A percentile compares a stretch with the other conserved stretches of the same genome.
Evolutionary conservation across 2,329 filamentous ascomycete genomes (phyloP).

Genomic region (Phialophora tarda): DNA sequence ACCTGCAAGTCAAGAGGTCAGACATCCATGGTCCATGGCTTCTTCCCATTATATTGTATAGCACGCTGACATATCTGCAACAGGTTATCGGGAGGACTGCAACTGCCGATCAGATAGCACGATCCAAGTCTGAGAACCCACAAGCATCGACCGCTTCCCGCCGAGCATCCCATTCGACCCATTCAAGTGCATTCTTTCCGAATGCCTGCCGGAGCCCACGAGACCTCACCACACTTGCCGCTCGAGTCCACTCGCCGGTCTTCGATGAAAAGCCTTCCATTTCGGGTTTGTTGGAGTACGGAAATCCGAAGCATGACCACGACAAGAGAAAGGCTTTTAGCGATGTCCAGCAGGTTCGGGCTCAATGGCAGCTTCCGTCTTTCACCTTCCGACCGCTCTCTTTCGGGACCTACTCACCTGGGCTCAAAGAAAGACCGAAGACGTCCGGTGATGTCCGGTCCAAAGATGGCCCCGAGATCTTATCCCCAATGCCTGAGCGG

Average conservation of each 20-base stretch:
- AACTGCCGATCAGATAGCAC: constrained; percentile 10
- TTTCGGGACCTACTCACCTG: constrained; percentile 16
- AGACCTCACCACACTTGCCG: constrained; percentile 38
- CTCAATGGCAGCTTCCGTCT: constrained; percentile 34
- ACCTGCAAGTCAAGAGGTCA: constrained; percentile 22
- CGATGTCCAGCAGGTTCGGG: constrained; percentile 1
- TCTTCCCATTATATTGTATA: background rate
- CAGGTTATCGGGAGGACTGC: constrained; percentile 9
- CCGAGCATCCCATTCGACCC: constrained; percentile 25
- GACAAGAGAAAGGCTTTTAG: background rate
- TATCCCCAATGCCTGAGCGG: constrained; percentile 43
- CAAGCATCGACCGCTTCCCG: constrained; percentile 32
- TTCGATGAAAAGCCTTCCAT: constrained; percentile 27
- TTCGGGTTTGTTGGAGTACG: constrained; percentile 23
- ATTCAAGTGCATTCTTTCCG: constrained; percentile 38
- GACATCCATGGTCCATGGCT: background rate
- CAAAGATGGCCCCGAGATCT: constrained; percentile 35
- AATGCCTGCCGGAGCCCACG: constrained; percentile 38
- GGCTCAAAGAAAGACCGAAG: constrained; percentile 28
- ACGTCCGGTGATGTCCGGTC: constrained; percentile 35
- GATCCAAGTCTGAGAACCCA: constrained; percentile 17
- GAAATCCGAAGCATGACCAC: constrained; percentile 9
- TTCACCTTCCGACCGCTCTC: constrained; percentile 38
- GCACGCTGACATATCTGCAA: constrained; percentile 17
- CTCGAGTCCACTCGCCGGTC: constrained; percentile 37